Evolutionary conservation across 2,329 filamentous ascomycete species (phyloP).

Genomic region (Taxawa tesnikishii): DNA sequence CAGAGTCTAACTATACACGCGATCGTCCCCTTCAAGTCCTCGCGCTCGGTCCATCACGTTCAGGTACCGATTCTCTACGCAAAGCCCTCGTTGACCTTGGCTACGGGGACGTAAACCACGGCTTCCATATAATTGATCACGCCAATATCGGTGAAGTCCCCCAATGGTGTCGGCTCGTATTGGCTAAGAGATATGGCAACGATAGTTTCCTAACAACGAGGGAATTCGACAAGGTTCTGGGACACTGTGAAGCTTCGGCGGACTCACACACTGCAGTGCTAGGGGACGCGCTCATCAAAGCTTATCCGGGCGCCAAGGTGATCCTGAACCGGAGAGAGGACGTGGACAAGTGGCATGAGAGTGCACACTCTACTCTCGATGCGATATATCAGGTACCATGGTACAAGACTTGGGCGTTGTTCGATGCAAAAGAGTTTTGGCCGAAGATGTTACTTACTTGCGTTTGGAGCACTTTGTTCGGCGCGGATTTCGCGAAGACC

Average conservation of each 20-base stretch:
- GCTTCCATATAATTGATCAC: constrained; percentile 6
- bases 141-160: not conserved
- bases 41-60: constrained; percentile 9
- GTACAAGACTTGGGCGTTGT: not conserved
- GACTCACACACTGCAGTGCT: constrained; percentile 1
- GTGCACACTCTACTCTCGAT: not conserved
- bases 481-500: not conserved
- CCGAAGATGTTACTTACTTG: not conserved
- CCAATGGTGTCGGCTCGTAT: not conserved
- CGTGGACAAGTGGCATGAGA: constrained; percentile 7
- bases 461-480: not conserved
- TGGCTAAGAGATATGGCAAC: not conserved
- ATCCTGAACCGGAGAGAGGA: constrained; percentile 9
- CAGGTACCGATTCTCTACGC: constrained; percentile 9
- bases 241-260: constrained; percentile 5
- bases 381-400: not conserved
- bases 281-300: constrained; percentile 5
- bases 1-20: constrained; percentile 2
- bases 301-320: constrained; percentile 11
- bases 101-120: constrained; percentile 11
- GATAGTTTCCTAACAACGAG: not conserved
- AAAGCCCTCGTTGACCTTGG: constrained; percentile 9
- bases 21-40: constrained; percentile 9
- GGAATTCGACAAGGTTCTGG: constrained; percentile 3
- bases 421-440: not conserved